phyloP scores from a whole-genome alignment of 2,329 filamentous ascomycete genomes.

The Samsoniella hepiali region DNA sequence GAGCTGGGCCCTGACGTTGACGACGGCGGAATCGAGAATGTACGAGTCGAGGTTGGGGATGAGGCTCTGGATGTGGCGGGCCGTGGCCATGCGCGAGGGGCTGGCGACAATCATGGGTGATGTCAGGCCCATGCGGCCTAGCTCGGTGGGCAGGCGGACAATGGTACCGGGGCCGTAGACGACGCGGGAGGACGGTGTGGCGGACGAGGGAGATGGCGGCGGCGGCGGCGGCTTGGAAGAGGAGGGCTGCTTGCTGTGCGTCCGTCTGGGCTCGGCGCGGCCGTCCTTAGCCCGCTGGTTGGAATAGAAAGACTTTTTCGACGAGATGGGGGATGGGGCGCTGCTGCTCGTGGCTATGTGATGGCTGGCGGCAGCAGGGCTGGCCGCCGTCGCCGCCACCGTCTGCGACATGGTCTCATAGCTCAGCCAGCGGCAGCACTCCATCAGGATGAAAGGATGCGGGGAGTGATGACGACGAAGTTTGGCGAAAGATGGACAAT shows the following conservation, averaged over 20 bases:
- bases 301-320: constrained; percentile 6
- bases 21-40: constrained; percentile 34
- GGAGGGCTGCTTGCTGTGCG: constrained; percentile 11
- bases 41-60: constrained; percentile 33
- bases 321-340: background rate
- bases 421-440: constrained; percentile 6
- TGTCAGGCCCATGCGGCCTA: constrained; percentile 31
- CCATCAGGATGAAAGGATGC: too few species aligned
- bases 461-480: too few species aligned
- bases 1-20: constrained; percentile 29
- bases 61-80: constrained; percentile 32
- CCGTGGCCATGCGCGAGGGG: constrained; percentile 36
- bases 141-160: constrained; percentile 33
- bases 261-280: background rate
- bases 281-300: constrained; percentile 10
- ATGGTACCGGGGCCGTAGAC: constrained; percentile 35
- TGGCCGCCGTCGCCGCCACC: constrained; percentile 11
- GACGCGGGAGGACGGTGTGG: constrained; percentile 29
- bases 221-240: too few species aligned
- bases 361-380: background rate
- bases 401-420: constrained; percentile 7
- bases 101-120: constrained; percentile 38
- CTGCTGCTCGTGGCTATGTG: too few species aligned
- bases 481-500: too few species aligned
- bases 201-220: constrained; percentile 2